These are phyloP conservation scores for Apiotrichum mycotoxinovorans DNA, from an alignment of 1,284 basidiomycete species.

Conservation along the genomic window DNA sequence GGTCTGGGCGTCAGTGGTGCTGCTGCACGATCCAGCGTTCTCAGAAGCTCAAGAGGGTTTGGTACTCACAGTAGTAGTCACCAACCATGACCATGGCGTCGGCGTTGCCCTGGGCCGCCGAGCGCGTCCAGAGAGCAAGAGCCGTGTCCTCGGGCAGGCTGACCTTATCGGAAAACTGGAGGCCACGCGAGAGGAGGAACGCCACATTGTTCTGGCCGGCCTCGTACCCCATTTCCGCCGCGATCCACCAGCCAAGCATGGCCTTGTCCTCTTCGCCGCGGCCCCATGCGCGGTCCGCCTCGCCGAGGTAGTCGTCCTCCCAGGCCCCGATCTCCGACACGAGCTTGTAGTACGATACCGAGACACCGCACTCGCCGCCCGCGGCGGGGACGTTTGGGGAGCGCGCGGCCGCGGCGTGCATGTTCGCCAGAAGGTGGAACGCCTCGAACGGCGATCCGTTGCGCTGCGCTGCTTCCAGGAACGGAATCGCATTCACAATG, in stretches of 20 bases:
- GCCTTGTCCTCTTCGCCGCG: constrained; percentile 59
- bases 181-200: constrained; percentile 74
- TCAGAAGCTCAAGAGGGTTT: not conserved
- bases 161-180: not conserved
- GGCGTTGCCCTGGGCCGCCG: constrained; percentile 87
- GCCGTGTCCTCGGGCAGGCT: constrained; percentile 56
- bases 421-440: constrained; percentile 81
- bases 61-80: constrained; percentile 76
- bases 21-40: not conserved
- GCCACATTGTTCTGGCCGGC: constrained; percentile 95
- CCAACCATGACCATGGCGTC: constrained; percentile 95
- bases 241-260: constrained; percentile 87
- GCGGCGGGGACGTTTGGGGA: constrained; percentile 13
- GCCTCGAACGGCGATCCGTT: constrained; percentile 86
- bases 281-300: constrained; percentile 77
- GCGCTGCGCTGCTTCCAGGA: constrained; percentile 76
- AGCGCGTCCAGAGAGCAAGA: constrained; percentile 88
- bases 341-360: constrained; percentile 77
- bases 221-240: constrained; percentile 88
- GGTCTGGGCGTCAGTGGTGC: constrained; percentile 1
- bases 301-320: constrained; percentile 75
- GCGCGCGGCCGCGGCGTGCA: constrained; percentile 63
- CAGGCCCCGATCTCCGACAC: constrained; percentile 83
- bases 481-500: constrained; percentile 58
- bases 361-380: constrained; percentile 66